A percentile compares a stretch with the other conserved stretches of the same genome.
Conservation (phyloP, 495 filamentous ascomycete species). For the Aspergillus panamensis region DNA sequence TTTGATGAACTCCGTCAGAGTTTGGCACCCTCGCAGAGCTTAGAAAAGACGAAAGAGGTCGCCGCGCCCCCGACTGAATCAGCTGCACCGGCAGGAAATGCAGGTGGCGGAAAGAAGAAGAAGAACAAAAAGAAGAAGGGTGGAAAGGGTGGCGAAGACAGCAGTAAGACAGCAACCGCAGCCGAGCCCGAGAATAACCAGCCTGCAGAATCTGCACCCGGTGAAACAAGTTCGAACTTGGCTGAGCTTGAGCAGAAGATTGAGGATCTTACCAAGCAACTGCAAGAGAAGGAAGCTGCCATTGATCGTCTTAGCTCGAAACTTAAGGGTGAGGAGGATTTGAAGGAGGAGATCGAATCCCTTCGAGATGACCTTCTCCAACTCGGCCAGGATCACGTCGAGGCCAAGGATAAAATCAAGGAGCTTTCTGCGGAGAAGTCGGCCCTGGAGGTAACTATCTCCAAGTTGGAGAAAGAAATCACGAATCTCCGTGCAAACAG, state of each 20-base stretch:
- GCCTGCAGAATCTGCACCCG: constrained; percentile 18
- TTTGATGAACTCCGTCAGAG: constrained; percentile 40
- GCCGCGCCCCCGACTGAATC: constrained; percentile 24
- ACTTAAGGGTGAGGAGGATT: constrained; percentile 69
- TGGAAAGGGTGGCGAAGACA: constrained; percentile 47
- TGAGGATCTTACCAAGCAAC: constrained; percentile 53
- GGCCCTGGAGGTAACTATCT: constrained; percentile 59
- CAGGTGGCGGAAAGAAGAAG: constrained; percentile 55
- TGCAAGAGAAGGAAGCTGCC: constrained; percentile 66
- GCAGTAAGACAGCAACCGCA: constrained; percentile 31
- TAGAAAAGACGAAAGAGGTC: constrained; percentile 12
- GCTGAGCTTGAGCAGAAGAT: constrained; percentile 51
- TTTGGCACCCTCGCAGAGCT: constrained; percentile 22
- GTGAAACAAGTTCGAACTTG: constrained; percentile 17
- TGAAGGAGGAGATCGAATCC: constrained; percentile 82
- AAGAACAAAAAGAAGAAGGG: constrained; percentile 91
- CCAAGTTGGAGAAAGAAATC: constrained; percentile 61
- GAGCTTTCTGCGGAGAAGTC: constrained; percentile 57
- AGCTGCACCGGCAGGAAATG: constrained; percentile 22
- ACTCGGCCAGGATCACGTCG: constrained; percentile 76
- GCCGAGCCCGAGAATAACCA: constrained; percentile 19
- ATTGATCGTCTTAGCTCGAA: constrained; percentile 65
- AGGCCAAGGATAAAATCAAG: constrained; percentile 76
- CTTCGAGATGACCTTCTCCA: constrained; percentile 73
- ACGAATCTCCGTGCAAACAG: constrained; percentile 56